A percentile compares a stretch with the other conserved stretches of the same genome.
Conservation (phyloP, 2,329 filamentous ascomycete genomes). For the Chalaropsis ovoidea region DNA sequence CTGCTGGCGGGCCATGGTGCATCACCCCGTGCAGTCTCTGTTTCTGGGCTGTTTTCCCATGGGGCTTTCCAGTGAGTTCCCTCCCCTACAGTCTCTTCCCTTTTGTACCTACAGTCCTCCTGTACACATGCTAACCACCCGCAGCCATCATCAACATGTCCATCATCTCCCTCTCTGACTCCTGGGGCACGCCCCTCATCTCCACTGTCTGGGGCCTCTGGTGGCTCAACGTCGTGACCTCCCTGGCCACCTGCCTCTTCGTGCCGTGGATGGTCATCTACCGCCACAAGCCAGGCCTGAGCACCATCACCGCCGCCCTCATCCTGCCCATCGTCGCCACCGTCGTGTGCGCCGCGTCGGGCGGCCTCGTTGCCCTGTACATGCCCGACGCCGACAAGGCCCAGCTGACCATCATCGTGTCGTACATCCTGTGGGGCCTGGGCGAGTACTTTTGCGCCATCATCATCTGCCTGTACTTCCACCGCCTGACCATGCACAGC, state of each 20-base stretch:
- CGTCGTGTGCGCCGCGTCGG: conserved; percentile 55
- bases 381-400: conserved; percentile 48
- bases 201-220: conserved; percentile 48
- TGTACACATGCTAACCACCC: background rate
- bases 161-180: conserved; percentile 49
- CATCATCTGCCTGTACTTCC: conserved; percentile 60
- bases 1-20: conserved; percentile 58
- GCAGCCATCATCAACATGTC: conserved; percentile 53
- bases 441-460: conserved; percentile 49
- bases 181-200: conserved; percentile 49
- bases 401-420: conserved; percentile 51
- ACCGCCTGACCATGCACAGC: conserved; percentile 55
- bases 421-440: conserved; percentile 60
- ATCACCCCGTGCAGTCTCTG: conserved; percentile 55
- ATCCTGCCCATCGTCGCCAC: conserved; percentile 59
- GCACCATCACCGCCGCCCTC: conserved; percentile 53
- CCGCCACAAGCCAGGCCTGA: conserved; percentile 39
- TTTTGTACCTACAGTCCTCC: background rate
- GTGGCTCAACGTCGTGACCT: conserved; percentile 47
- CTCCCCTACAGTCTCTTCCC: background rate
- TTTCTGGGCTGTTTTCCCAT: conserved; percentile 61
- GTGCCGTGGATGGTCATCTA: conserved; percentile 49
- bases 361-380: conserved; percentile 52
- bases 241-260: conserved; percentile 44
- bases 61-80: conserved; percentile 43